Conservation (phyloP, 2,329 filamentous ascomycete species). For the Penicillium vulpinum region DNA sequence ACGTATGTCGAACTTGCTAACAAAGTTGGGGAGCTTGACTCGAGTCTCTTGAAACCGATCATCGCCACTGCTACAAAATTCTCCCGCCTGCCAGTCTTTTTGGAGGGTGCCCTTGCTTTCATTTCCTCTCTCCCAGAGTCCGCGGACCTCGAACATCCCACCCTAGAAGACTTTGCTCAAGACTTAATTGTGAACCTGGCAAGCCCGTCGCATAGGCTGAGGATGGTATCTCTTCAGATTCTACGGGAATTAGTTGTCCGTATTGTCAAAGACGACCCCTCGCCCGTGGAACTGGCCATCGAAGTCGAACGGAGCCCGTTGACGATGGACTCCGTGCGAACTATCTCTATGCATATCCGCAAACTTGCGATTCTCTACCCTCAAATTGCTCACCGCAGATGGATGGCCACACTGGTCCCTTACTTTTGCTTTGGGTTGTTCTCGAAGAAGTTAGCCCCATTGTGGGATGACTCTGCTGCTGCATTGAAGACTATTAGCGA, state of each 20-base stretch:
- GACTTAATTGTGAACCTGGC: slow-evolving; percentile 72
- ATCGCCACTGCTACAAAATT: slow-evolving; percentile 67
- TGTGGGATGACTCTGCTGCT: slow-evolving; percentile 81
- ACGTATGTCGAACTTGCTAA: slow-evolving; percentile 68
- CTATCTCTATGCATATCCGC: slow-evolving; percentile 80
- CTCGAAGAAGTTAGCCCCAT: slow-evolving; percentile 77
- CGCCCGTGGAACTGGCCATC: slow-evolving; percentile 61
- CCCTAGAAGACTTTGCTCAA: slow-evolving; percentile 62
- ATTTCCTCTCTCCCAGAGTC: slow-evolving; percentile 31
- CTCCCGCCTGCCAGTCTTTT: slow-evolving; percentile 64
- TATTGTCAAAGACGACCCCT: slow-evolving; percentile 50
- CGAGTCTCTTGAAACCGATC: slow-evolving; percentile 64
- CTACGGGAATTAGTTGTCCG: slow-evolving; percentile 61
- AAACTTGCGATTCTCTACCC: slow-evolving; percentile 69
- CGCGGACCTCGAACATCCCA: slow-evolving; percentile 49
- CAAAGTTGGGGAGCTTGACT: slow-evolving; percentile 59
- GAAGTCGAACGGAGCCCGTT: slow-evolving; percentile 78
- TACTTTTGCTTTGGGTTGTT: slow-evolving; percentile 86
- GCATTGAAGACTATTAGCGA: slow-evolving; percentile 74
- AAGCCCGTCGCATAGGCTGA: slow-evolving; percentile 71
- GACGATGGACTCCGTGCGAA: slow-evolving; percentile 72
- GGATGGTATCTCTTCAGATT: slow-evolving; percentile 71
- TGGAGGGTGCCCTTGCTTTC: slow-evolving; percentile 61
- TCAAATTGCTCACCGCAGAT: slow-evolving; percentile 58
- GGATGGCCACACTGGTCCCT: slow-evolving; percentile 71